Evolutionary conservation across 129 eudicot genomes (phyloP), one percentile per base, ranked within the genome.

Genomic region (Lonicera japonica): DNA sequence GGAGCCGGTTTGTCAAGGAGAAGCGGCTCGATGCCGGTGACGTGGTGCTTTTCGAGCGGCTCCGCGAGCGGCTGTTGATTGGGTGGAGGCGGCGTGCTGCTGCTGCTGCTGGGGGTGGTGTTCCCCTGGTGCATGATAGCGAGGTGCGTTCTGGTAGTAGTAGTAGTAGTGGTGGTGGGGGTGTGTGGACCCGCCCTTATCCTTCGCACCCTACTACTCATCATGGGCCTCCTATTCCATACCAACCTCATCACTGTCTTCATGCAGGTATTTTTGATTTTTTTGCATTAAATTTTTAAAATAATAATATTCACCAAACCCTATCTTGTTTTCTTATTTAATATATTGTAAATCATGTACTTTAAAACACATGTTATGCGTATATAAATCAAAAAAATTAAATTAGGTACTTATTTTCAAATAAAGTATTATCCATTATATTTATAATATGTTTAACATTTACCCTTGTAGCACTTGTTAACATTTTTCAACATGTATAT

Each of bases 81-180:
- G 83, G 79, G 15, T 84, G 83, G 86, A 62, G 79, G 62, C 70
- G 84, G 48, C 61, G 77, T n/a, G n/a, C n/a, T n/a, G n/a, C n/a
- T n/a, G n/a, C n/a, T n/a, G n/a, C n/a, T n/a, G n/a, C n/a, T n/a
- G n/a, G n/a, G n/a, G n/a, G n/a, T 41, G 20, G 57, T 9, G 52
- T 57, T 5, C 23, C 16, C 41, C 21, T 69, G 53, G 52, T 8
- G 11, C 39, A 40, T 5, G 52, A 47, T 43, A 61, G 63, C 1
- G 65, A n/a, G 24, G 67, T 64, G 21, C 4, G 63, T 54, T 58
- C 55, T 13, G 71, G 41, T 10, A 56, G 55, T 47, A 60, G 43
- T 53, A 40, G 58, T 19, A 2, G 53, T 12, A 15, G 51, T 15
- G 48, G 55, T 22, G 68, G 54, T 4, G 66, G 63, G 36, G 63